Evolutionary conservation across 2,329 filamentous ascomycete genomes (phyloP), one percentile per base, ranked within the genome.

Genomic region (Sporothrix globosa): DNA sequence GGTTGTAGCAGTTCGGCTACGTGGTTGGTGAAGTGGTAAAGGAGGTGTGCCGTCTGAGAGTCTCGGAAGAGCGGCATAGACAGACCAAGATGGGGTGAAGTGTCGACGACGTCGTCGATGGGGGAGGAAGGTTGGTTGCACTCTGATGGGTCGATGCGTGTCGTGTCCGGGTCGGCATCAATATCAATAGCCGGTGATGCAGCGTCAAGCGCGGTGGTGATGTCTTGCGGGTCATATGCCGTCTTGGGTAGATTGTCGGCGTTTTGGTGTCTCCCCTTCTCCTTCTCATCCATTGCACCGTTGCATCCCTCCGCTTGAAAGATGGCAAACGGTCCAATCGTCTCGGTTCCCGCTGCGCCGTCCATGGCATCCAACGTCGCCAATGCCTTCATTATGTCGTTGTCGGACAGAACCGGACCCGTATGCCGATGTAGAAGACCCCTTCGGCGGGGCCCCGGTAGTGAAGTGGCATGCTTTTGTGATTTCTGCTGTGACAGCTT

Each of bases 1-100:
- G 71, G 50, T 44, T 72, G 71, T n/a, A 72, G 58, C 13, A 72
- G 66, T 11, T 58, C 58, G 44, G 71, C 44, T 1, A 72, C 30
- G 52, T 70, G 58, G 21, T 67, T 46, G 17, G 67, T 56, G 46
- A 69, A 70, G 46, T 70, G 71, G 53, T 72, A 69, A 41, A 72
- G 54, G 2, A 72, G 68, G n/a, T 58, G 27, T 39, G 63, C 52
- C n/a, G 68, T 54, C 14, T 27, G 54, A 3, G 24, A 21, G 63
- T 72, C 70, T 0, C 21, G 27, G 14, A 66, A 70, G 2, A 71
- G 19, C 10, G 41, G 52, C 27, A 53, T 21, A 1, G 58, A 71
- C 2, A 67, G 4, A 4, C 30, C 34, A 41, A 58, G 19, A 5
- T 46, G 3, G 11, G 54, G 53, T 3, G 14, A 56, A 21, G 48